These are phyloP conservation scores for Wickerhamomyces chambardii DNA, from an alignment of 805 yeast genomes.

Conservation along the genomic window DNA sequence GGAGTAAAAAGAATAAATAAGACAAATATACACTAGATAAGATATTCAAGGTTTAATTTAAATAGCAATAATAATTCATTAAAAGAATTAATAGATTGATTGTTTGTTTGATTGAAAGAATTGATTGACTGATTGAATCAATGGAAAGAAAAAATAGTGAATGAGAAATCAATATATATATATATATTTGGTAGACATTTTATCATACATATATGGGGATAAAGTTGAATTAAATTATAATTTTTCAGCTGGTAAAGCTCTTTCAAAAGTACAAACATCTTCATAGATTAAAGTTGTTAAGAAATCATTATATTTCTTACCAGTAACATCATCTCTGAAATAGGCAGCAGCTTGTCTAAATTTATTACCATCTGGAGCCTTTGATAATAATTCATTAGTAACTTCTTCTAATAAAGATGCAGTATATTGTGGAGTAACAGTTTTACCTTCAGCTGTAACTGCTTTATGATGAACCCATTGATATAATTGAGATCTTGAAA, in stretches of 20 bases:
- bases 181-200: no score
- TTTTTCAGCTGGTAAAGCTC: slow-evolving; percentile 11
- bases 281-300: slow-evolving; percentile 71
- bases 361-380: slow-evolving; percentile 54
- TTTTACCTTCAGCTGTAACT: slow-evolving; percentile 45
- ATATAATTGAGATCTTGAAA: slow-evolving; percentile 71
- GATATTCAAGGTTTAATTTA: no score
- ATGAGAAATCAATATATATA: no score
- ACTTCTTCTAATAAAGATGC: slow-evolving; percentile 50
- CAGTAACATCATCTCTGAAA: slow-evolving; percentile 66
- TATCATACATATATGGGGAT: no score
- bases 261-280: slow-evolving; percentile 45
- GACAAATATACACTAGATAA: no score
- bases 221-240: slow-evolving; percentile 2
- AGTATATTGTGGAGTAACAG: slow-evolving; percentile 53
- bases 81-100: no score
- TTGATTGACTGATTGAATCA: no score
- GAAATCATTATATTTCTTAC: slow-evolving; percentile 67
- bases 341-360: slow-evolving; percentile 61
- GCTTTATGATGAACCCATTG: slow-evolving; percentile 79
- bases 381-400: slow-evolving; percentile 38
- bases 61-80: no score
- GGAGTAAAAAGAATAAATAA: no score
- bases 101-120: no score
- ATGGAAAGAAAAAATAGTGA: no score